Conservation (phyloP, 768 basidiomycete species). For the Leucocoprinus birnbaumii region DNA sequence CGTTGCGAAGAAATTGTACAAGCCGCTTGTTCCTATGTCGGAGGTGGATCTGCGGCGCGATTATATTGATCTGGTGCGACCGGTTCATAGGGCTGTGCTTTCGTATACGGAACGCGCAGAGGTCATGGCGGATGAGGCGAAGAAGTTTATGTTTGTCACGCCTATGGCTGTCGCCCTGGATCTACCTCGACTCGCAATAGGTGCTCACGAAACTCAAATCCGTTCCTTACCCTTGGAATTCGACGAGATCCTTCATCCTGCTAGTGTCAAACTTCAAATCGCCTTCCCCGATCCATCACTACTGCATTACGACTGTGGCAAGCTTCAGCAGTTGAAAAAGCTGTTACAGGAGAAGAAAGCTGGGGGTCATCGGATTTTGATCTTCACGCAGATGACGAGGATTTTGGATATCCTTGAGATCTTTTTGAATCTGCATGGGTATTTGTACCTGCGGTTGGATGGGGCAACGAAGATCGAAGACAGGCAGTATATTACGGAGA, state of each 20-base stretch:
- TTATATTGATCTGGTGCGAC: slow-evolving; percentile 41
- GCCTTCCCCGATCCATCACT: slow-evolving; percentile 90
- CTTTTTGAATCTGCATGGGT: slow-evolving; percentile 90
- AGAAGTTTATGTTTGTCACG: slow-evolving; percentile 78
- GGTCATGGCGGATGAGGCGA: slow-evolving; percentile 49
- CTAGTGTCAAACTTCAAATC: slow-evolving; percentile 83
- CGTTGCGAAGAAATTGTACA: slow-evolving; percentile 32
- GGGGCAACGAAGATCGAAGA: slow-evolving; percentile 96
- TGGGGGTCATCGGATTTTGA: slow-evolving; percentile 85
- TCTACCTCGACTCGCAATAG: slow-evolving; percentile 60
- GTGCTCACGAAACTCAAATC: slow-evolving; percentile 32
- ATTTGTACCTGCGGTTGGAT: slow-evolving; percentile 91
- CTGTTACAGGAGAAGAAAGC: slow-evolving; percentile 82
- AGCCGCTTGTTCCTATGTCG: slow-evolving; percentile 51
- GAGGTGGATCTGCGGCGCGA: slow-evolving; percentile 32
- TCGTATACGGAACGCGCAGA: slow-evolving; percentile 62
- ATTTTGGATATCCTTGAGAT: slow-evolving; percentile 93
- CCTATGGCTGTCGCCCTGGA: slow-evolving; percentile 77
- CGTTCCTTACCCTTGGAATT: slow-evolving; percentile 41
- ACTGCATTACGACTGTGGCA: slow-evolving; percentile 95
- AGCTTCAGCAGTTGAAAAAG: slow-evolving; percentile 80
- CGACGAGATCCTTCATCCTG: slow-evolving; percentile 66
- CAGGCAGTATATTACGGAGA: slow-evolving; percentile 86
- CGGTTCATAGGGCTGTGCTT: slow-evolving; percentile 49
- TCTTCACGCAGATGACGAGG: slow-evolving; percentile 97